phyloP scores from a whole-genome alignment of 2,329 filamentous ascomycete genomes.

The Claviceps capensis region DNA sequence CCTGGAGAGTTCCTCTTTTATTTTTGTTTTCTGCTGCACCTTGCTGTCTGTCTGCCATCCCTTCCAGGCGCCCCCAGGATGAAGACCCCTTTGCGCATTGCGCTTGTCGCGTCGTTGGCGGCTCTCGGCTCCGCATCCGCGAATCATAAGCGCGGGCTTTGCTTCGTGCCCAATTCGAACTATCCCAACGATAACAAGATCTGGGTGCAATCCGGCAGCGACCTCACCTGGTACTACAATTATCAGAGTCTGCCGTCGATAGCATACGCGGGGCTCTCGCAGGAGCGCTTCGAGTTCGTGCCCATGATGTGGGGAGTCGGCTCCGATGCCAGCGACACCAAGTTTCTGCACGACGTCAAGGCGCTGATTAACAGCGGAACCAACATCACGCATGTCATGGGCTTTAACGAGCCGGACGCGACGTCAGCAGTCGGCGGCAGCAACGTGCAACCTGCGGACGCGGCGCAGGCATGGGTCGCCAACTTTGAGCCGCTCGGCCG shows the following conservation, averaged over 20 bases:
- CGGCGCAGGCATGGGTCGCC: constrained; percentile 55
- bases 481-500: constrained; percentile 56
- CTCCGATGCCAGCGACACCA: constrained; percentile 32
- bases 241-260: constrained; percentile 46
- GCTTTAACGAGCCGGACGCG: constrained; percentile 69
- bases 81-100: neutral
- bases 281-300: constrained; percentile 55
- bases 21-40: neutral
- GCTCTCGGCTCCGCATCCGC: constrained; percentile 15
- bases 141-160: constrained; percentile 54
- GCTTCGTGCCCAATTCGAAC: constrained; percentile 45
- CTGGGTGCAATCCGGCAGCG: constrained; percentile 43
- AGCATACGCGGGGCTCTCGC: constrained; percentile 31
- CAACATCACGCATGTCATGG: constrained; percentile 55
- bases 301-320: constrained; percentile 66
- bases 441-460: constrained; percentile 41
- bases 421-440: constrained; percentile 43
- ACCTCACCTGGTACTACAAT: constrained; percentile 79
- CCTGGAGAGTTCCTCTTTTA: neutral
- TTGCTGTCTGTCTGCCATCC: neutral
- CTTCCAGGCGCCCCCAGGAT: neutral
- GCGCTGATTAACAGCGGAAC: constrained; percentile 33
- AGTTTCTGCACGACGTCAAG: constrained; percentile 48
- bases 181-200: constrained; percentile 48
- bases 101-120: constrained; percentile 9